These are phyloP conservation scores for Pythium aphanidermatum DNA, from an alignment of 352 stramenopile species.

Conservation along the genomic window DNA sequence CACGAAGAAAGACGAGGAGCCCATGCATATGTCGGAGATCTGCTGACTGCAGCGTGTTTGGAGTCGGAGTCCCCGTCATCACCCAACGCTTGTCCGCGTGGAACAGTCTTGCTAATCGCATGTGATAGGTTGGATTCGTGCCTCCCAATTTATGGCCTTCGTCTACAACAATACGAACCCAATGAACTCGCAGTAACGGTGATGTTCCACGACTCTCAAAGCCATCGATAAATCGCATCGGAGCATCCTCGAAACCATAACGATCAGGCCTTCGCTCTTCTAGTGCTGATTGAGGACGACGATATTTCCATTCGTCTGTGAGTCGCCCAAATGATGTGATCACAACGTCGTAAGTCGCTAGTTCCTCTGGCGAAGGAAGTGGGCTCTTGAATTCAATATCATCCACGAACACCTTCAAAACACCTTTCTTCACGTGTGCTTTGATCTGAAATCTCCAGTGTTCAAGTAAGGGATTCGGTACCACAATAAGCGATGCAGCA, in stretches of 20 bases:
- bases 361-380: slow-evolving; percentile 32
- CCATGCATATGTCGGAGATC: slow-evolving; percentile 89
- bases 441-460: slow-evolving; percentile 79
- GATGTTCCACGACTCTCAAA: slow-evolving; percentile 44
- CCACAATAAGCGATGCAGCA: slow-evolving; percentile 55
- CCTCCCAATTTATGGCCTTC: slow-evolving; percentile 93
- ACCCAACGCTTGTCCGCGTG: slow-evolving; percentile 89
- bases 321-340: slow-evolving; percentile 68
- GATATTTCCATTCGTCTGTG: slow-evolving; percentile 54
- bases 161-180: slow-evolving; percentile 92
- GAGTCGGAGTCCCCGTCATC: slow-evolving; percentile 97
- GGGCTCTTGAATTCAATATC: slow-evolving; percentile 23
- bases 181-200: slow-evolving; percentile 57
- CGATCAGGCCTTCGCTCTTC: slow-evolving; percentile 59
- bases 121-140: slow-evolving; percentile 53
- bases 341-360: slow-evolving; percentile 63
- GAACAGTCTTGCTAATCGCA: slow-evolving; percentile 77
- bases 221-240: slow-evolving; percentile 51
- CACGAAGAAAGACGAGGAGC: slow-evolving; percentile 88
- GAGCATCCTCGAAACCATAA: slow-evolving; percentile 54
- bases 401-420: slow-evolving; percentile 19
- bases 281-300: slow-evolving; percentile 48
- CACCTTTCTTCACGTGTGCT: slow-evolving; percentile 28
- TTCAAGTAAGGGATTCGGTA: slow-evolving; percentile 64
- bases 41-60: slow-evolving; percentile 77